Evolutionary conservation across 106 monocot species (phyloP).

Genomic region (Dioscorea alata): DNA sequence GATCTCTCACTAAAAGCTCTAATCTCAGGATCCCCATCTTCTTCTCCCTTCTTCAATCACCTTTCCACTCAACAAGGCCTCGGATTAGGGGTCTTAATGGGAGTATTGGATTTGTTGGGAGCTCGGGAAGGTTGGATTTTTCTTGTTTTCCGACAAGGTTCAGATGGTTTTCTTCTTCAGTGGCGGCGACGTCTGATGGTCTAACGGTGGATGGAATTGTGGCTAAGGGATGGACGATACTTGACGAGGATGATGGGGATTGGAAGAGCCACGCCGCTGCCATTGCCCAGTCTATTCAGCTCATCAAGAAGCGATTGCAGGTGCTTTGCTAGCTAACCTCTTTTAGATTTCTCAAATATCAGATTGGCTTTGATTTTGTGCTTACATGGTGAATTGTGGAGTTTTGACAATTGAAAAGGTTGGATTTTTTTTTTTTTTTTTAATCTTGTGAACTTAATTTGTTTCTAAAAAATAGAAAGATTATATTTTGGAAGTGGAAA

Average conservation of each 20-base stretch:
- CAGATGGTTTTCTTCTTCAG: constrained; percentile 32
- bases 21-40: not conserved
- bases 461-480: too few relatives aligned
- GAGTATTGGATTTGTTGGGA: not conserved
- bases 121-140: not conserved
- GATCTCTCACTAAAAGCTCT: not conserved
- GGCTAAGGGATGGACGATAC: constrained; percentile 64
- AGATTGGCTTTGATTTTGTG: not conserved
- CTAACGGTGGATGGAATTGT: constrained; percentile 74
- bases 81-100: too few relatives aligned
- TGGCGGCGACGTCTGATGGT: constrained; percentile 60
- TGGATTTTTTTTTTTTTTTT: too few relatives aligned
- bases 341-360: constrained; percentile 1
- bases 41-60: not conserved
- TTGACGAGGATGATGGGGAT: constrained; percentile 63
- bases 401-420: too few relatives aligned
- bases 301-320: constrained; percentile 93
- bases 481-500: too few relatives aligned
- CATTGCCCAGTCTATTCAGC: constrained; percentile 69
- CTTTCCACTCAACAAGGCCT: too few relatives aligned
- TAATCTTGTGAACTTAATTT: too few relatives aligned
- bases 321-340: constrained; percentile 17
- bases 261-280: constrained; percentile 95
- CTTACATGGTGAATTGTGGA: too few relatives aligned
- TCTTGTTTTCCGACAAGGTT: too few relatives aligned